Evolutionary conservation across 306 rosid species (phyloP).

Genomic region (Quercus agrifolia): DNA sequence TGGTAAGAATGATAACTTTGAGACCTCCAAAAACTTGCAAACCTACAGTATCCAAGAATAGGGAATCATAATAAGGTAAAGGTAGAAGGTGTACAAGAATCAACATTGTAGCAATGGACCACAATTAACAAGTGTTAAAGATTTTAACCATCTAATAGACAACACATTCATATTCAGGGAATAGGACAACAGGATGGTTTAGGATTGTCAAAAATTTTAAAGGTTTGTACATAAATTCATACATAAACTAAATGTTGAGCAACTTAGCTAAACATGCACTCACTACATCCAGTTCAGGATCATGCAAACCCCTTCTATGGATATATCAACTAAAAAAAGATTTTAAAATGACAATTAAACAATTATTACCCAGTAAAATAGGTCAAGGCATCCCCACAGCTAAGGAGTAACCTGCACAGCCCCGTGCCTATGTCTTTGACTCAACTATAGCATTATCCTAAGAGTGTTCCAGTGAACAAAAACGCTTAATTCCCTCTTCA

Average conservation of each 20-base stretch:
- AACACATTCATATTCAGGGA: background rate
- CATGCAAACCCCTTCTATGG: background rate
- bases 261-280: background rate
- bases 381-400: background rate
- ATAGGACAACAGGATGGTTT: background rate
- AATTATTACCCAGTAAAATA: background rate
- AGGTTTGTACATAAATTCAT: background rate
- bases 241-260: background rate
- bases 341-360: background rate
- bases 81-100: slow-evolving; percentile 18
- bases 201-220: background rate
- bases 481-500: background rate
- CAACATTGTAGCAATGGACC: slow-evolving; percentile 3
- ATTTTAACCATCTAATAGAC: background rate
- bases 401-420: background rate
- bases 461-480: background rate
- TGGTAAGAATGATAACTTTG: slow-evolving; percentile 83
- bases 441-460: background rate
- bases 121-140: background rate
- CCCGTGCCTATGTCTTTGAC: background rate
- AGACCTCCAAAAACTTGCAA: slow-evolving; percentile 98
- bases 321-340: background rate
- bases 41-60: slow-evolving; percentile 54
- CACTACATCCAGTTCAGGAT: background rate
- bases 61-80: slow-evolving; percentile 1